Evolutionary conservation across 2,329 filamentous ascomycete species (phyloP), one percentile per base, ranked within the genome.

Genomic region (Alternaria gaisen): DNA sequence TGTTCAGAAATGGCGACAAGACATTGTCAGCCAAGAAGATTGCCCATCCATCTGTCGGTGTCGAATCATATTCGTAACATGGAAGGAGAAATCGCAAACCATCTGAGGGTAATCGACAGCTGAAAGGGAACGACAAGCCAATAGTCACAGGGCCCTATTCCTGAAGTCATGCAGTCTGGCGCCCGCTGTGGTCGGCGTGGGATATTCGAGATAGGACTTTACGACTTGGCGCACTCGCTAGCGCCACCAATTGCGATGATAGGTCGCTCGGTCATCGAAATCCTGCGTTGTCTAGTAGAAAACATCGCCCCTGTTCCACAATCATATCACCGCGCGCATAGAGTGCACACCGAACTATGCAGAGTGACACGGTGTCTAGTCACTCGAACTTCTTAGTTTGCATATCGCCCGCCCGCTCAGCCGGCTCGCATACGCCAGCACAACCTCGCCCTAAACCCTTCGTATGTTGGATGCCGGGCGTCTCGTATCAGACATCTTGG

Each of bases 241-340:
- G 36, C 12, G 46, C 46, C 46, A 48, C 46, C 46, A 36, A 30
- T 8, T 20, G 18, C 46, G 32, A 36, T 48, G 46, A 48, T 48
- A 48, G 46, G 46, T 30, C 36, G 18, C 30, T 48, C 46, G 46
- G 46, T 48, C 30, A 48, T 48, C 46, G 46, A 48, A 36, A 48
- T 48, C 46, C 46, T 36, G 46, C 30, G 32, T n/a, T 48, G 5
- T n/a, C 46, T 34, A 24, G 18, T 48, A 24, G 7, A 34, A 24
- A 11, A 20, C 12, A 48, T 32, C 46, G 30, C 30, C 11, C 10
- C 14, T 34, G 46, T 48, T 24, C 14, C 30, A 24, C 30, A 36
- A 22, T 22, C 12, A 48, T 36, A 34, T 48, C 30, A 48, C 30
- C 24, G 30, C 18, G 46, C 46, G 30, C 32, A 48, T 36, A 48